phyloP scores from a whole-genome alignment of 192 early-diverging fungal species.

The Coemansia sp. region DNA sequence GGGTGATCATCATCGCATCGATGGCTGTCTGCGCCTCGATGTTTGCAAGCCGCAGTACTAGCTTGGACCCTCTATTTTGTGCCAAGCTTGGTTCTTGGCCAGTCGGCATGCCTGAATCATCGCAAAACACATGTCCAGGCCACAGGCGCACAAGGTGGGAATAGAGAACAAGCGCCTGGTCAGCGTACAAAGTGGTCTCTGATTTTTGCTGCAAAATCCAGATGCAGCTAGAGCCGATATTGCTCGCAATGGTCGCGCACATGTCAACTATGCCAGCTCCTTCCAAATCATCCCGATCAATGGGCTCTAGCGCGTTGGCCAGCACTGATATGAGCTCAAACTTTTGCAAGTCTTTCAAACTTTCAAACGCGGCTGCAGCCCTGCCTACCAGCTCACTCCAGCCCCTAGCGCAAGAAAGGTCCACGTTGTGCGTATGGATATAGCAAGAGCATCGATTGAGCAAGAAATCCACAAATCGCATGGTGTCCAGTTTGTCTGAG shows the following conservation, averaged over 20 bases:
- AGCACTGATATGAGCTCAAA: constrained; percentile 29
- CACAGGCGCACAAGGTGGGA: constrained; percentile 39
- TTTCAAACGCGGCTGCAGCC: constrained; percentile 5
- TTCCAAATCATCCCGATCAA: constrained; percentile 10
- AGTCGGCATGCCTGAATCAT: neutral
- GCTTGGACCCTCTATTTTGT: constrained; percentile 10
- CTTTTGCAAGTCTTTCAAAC: constrained; percentile 1
- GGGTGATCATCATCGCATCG: constrained; percentile 41
- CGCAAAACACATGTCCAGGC: constrained; percentile 18
- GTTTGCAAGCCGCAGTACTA: constrained; percentile 30
- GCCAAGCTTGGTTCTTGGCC: neutral
- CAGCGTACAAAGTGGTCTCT: constrained; percentile 17
- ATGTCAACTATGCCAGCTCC: neutral
- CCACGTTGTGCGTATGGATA: neutral
- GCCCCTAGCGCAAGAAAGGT: neutral
- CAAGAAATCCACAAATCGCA: constrained; percentile 19
- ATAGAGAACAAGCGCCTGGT: constrained; percentile 38
- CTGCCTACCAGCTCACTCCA: neutral
- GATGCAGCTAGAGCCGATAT: constrained; percentile 22
- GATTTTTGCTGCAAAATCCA: constrained; percentile 29
- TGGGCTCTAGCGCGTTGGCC: constrained; percentile 30
- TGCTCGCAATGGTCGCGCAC: constrained; percentile 3
- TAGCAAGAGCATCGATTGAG: constrained; percentile 25
- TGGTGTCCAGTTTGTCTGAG: neutral
- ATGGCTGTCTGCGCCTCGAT: constrained; percentile 36